Evolutionary conservation across 1,284 basidiomycete genomes (phyloP).

Genomic region (Thelephora terrestris): DNA sequence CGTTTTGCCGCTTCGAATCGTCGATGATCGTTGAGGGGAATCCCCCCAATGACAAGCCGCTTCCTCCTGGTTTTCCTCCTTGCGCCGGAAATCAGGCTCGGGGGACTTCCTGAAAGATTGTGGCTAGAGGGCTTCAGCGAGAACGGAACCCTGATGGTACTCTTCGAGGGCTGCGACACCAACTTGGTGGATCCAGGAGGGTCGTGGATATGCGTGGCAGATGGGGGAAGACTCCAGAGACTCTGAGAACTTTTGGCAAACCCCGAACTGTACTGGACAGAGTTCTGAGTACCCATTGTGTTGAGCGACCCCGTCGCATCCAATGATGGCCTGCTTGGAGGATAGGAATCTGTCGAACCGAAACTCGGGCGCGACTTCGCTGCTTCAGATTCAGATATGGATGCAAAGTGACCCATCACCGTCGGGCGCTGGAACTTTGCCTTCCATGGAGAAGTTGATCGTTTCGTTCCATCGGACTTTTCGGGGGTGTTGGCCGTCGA

Average conservation of each 20-base stretch:
- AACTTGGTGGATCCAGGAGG: slow-evolving; percentile 23
- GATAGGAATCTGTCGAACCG: slow-evolving; percentile 8
- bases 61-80: slow-evolving; percentile 19
- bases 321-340: slow-evolving; percentile 24
- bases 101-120: slow-evolving; percentile 14
- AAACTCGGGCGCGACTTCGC: slow-evolving; percentile 2
- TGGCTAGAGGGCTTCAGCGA: slow-evolving; percentile 15
- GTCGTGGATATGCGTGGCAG: slow-evolving; percentile 28
- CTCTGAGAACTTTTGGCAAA: slow-evolving; percentile 24
- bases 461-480: neutral
- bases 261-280: neutral
- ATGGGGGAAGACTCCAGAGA: slow-evolving; percentile 30
- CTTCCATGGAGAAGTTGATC: slow-evolving; percentile 18
- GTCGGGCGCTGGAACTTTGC: slow-evolving; percentile 42
- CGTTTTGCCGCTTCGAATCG: slow-evolving; percentile 31
- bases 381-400: slow-evolving; percentile 22
- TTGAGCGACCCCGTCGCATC: slow-evolving; percentile 28
- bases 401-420: slow-evolving; percentile 48
- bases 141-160: slow-evolving; percentile 18
- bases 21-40: slow-evolving; percentile 23
- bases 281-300: slow-evolving; percentile 18
- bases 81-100: slow-evolving; percentile 18
- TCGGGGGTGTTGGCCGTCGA: neutral
- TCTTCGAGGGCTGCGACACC: slow-evolving; percentile 16
- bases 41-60: slow-evolving; percentile 29